phyloP scores from a whole-genome alignment of 139 green algal genomes.

The Spirogloea muscicola region DNA sequence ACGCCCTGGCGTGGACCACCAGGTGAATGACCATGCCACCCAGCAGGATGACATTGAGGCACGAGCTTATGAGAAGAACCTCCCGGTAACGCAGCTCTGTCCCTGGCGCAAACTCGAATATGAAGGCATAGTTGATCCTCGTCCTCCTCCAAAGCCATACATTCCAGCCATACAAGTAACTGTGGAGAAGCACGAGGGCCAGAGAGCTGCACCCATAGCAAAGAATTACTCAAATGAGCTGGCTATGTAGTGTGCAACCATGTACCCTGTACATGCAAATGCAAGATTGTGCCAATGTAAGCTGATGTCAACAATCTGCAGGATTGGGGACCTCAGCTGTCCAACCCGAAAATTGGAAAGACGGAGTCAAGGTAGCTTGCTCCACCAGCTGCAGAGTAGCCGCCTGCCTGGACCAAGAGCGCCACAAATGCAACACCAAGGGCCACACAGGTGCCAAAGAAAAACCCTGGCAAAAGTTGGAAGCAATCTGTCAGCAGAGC shows the following conservation, averaged over 20 bases:
- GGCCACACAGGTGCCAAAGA: background rate
- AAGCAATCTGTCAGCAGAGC: too few relatives aligned
- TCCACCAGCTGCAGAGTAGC: background rate
- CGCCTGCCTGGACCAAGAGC: background rate
- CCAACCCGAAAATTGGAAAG: slow-evolving; percentile 9
- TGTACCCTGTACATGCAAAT: too few relatives aligned
- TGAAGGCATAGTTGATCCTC: slow-evolving; percentile 33
- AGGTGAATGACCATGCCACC: slow-evolving; percentile 15
- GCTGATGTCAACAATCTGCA: background rate
- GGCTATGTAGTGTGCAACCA: too few relatives aligned
- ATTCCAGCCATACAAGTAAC: slow-evolving; percentile 7
- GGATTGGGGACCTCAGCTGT: too few relatives aligned
- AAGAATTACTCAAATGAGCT: too few relatives aligned
- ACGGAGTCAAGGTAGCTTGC: slow-evolving; percentile 1
- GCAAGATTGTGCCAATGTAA: too few relatives aligned
- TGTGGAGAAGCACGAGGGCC: slow-evolving; percentile 15
- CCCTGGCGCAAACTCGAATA: slow-evolving; percentile 21
- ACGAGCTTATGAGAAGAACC: slow-evolving; percentile 1
- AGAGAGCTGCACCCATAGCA: slow-evolving; percentile 1
- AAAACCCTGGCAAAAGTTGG: too few relatives aligned
- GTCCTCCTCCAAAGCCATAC: background rate
- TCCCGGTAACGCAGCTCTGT: slow-evolving; percentile 10
- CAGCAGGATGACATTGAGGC: slow-evolving; percentile 5
- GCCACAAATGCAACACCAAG: background rate
- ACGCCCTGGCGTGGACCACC: background rate